Percentiles rank a stretch among this genome's conserved stretches.
phyloP scores from a whole-genome alignment of 495 filamentous ascomycete genomes.

The Penicillium riverlandense region DNA sequence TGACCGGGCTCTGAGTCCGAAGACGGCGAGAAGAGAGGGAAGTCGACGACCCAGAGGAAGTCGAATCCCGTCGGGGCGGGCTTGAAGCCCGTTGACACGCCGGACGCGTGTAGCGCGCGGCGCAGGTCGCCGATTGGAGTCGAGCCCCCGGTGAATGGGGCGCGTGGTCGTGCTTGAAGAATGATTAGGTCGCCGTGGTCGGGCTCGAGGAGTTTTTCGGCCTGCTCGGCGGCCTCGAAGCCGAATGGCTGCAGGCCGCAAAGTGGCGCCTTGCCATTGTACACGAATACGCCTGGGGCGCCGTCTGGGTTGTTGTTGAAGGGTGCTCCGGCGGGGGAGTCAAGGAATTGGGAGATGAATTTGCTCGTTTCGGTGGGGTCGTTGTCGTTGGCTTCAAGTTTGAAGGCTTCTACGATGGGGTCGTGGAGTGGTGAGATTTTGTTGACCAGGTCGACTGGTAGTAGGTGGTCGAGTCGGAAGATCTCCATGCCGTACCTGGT shows the following conservation, averaged over 20 bases:
- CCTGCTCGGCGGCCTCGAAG: conserved; percentile 57
- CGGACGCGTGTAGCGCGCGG: conserved; percentile 58
- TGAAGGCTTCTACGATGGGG: conserved; percentile 67
- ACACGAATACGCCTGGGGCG: conserved; percentile 67
- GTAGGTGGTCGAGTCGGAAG: conserved; percentile 48
- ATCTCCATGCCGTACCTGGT: conserved; percentile 60
- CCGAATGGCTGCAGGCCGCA: conserved; percentile 69
- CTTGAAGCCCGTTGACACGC: conserved; percentile 52
- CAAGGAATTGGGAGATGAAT: conserved; percentile 65
- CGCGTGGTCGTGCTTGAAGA: conserved; percentile 66
- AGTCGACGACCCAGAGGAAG: conserved; percentile 80
- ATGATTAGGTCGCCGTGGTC: conserved; percentile 71
- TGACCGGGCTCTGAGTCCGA: conserved; percentile 71
- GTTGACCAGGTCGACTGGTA: conserved; percentile 57
- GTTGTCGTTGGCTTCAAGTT: conserved; percentile 42
- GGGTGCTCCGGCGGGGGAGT: conserved; percentile 50
- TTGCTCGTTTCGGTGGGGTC: conserved; percentile 40
- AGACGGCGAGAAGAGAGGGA: conserved; percentile 80
- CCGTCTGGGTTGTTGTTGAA: conserved; percentile 62
- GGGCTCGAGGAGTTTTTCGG: conserved; percentile 44
- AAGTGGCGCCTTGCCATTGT: conserved; percentile 61
- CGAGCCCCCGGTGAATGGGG: conserved; percentile 54
- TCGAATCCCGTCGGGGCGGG: conserved; percentile 47
- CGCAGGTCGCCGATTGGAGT: conserved; percentile 76
- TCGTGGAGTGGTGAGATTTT: conserved; percentile 59